phyloP scores from a whole-genome alignment of 106 monocot species.

The Allium sativum region DNA sequence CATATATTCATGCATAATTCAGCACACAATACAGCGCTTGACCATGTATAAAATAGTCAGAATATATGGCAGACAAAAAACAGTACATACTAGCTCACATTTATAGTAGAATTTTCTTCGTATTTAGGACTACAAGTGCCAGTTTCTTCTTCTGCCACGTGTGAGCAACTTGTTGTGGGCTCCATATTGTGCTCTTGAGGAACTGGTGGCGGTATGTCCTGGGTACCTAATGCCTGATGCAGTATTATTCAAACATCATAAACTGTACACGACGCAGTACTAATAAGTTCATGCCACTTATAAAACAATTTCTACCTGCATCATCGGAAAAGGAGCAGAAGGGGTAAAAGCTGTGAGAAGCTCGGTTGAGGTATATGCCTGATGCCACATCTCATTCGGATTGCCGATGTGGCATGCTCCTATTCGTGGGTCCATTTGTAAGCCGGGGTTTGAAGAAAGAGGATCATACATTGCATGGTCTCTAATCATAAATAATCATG shows the following conservation, averaged over 20 bases:
- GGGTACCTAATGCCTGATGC: constrained; percentile 18
- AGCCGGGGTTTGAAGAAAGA: constrained; percentile 9
- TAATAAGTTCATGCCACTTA: not conserved
- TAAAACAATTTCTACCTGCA: constrained; percentile 10
- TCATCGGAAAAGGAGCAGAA: constrained; percentile 21
- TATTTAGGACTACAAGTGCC: not conserved
- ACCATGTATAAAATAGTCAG: too few species aligned
- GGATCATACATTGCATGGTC: constrained; percentile 36
- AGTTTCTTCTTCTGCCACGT: constrained; percentile 14
- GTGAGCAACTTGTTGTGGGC: constrained; percentile 15
- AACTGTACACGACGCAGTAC: constrained; percentile 10
- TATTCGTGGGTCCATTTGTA: constrained; percentile 17
- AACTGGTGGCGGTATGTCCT: constrained; percentile 1
- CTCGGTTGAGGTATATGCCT: constrained; percentile 40
- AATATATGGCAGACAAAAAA: too few species aligned
- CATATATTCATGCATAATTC: not conserved
- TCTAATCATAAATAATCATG: constrained; percentile 7
- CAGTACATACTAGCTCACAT: constrained; percentile 3
- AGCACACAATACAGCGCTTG: not conserved
- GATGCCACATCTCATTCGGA: constrained; percentile 29
- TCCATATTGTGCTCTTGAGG: constrained; percentile 4
- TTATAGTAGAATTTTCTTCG: constrained; percentile 7
- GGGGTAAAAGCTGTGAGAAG: constrained; percentile 41
- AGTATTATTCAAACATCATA: not conserved
- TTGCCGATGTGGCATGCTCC: constrained; percentile 21